A percentile compares a stretch with the other conserved stretches of the same genome.
phyloP scores from a whole-genome alignment of 768 basidiomycete genomes.

The Mycena galericulata region DNA sequence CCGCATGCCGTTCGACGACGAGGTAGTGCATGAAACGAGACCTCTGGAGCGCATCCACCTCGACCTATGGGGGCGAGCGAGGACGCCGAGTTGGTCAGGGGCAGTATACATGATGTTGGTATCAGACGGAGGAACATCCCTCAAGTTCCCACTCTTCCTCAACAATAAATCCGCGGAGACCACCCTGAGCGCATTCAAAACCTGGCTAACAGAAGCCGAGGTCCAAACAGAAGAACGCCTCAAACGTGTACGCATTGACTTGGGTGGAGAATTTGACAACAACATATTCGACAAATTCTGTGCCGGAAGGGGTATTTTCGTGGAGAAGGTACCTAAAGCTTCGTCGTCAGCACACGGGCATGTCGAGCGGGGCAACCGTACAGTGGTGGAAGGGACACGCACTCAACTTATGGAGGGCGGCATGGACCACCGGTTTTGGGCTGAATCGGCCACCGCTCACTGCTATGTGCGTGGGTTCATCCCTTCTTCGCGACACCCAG shows the following conservation, averaged over 20 bases:
- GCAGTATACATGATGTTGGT: not conserved
- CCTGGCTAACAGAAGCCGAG: not conserved
- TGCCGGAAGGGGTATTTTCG: not conserved
- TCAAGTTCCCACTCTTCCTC: not conserved
- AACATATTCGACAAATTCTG: not conserved
- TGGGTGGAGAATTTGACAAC: not conserved
- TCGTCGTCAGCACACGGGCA: constrained; percentile 29
- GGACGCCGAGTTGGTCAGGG: not conserved
- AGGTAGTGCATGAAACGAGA: not conserved
- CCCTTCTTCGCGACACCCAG: constrained; percentile 27
- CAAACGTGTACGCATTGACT: not conserved
- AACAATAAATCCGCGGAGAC: not conserved
- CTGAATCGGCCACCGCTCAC: constrained; percentile 1
- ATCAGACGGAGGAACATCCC: not conserved
- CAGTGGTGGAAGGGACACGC: constrained; percentile 33
- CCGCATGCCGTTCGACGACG: not conserved
- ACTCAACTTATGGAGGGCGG: constrained; percentile 13
- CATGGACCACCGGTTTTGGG: not conserved
- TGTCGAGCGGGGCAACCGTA: constrained; percentile 37
- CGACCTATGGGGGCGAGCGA: not conserved
- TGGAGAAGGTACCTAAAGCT: not conserved
- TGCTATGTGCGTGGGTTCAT: constrained; percentile 41
- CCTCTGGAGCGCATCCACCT: not conserved
- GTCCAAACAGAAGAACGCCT: not conserved
- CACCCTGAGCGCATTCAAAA: not conserved